Conservation (phyloP, 441 rosid genomes). For the Croton setiger region DNA sequence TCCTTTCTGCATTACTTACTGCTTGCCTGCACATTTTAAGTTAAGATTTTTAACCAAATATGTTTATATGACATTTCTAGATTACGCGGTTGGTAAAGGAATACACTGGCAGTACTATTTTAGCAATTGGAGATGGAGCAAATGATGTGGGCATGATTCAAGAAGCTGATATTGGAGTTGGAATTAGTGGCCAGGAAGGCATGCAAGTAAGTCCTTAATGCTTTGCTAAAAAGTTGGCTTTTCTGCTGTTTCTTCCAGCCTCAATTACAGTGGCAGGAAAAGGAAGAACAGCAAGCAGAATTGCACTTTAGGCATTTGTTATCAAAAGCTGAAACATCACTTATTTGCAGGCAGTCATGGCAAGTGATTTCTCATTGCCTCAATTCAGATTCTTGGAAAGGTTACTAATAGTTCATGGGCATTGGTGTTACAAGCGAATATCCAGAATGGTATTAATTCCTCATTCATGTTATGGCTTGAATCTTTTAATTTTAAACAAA, state of each 20-base stretch:
- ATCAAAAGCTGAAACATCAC: neutral
- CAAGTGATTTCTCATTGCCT: conserved; percentile 66
- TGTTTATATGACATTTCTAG: conserved; percentile 26
- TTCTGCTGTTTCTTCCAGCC: too few relatives aligned
- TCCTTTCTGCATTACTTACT: neutral
- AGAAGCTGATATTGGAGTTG: conserved; percentile 81
- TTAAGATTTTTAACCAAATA: neutral
- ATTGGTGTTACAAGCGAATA: conserved; percentile 76
- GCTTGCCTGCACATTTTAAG: too few relatives aligned
- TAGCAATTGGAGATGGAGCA: conserved; percentile 80
- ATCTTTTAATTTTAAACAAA: neutral
- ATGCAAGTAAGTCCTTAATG: conserved; percentile 43
- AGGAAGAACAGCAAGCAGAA: too few relatives aligned
- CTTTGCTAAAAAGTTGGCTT: neutral
- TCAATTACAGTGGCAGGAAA: too few relatives aligned
- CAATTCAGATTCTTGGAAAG: conserved; percentile 66
- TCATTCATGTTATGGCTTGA: neutral
- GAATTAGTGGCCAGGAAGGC: conserved; percentile 76
- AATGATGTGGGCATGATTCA: conserved; percentile 91
- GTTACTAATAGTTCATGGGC: conserved; percentile 66
- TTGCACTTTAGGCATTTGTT: neutral
- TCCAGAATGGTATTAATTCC: conserved; percentile 46
- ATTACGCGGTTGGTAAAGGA: conserved; percentile 59
- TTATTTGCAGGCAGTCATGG: conserved; percentile 65
- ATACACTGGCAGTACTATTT: conserved; percentile 50